Evolutionary conservation across 1,284 basidiomycete species (phyloP).

Genomic region (Puccinia triticina): DNA sequence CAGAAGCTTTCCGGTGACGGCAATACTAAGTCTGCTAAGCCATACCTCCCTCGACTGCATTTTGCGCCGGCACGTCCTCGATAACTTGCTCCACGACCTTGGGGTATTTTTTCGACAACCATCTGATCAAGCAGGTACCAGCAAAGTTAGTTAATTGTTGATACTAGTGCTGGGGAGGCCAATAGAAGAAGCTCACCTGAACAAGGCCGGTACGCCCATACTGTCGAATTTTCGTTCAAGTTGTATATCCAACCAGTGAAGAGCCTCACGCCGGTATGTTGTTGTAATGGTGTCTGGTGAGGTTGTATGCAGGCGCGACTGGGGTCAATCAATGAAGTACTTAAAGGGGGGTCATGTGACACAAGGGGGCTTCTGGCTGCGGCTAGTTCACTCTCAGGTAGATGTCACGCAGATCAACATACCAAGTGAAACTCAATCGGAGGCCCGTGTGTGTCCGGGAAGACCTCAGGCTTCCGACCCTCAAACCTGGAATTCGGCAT

Average conservation of each 20-base stretch:
- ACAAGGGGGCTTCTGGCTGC: no score
- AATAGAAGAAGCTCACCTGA: constrained; percentile 23
- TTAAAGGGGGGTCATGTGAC: no score
- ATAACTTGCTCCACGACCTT: constrained; percentile 59
- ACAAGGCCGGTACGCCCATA: constrained; percentile 51
- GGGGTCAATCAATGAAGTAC: no score
- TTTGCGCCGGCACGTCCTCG: constrained; percentile 58
- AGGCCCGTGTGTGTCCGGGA: no score
- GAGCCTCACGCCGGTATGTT: no score
- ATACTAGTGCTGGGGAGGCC: not conserved
- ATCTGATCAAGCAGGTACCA: constrained; percentile 56
- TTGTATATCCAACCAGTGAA: not conserved
- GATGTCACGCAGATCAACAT: no score
- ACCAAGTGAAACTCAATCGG: no score
- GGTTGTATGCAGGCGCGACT: no score
- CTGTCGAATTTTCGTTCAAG: not conserved
- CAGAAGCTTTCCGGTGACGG: not conserved
- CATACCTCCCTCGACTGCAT: constrained; percentile 57
- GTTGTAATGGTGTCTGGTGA: no score
- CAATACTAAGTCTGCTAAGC: not conserved
- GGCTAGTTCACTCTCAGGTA: no score
- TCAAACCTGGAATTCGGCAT: not conserved
- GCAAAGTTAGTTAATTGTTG: not conserved
- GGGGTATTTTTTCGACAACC: constrained; percentile 61
- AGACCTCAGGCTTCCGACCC: no score